phyloP scores from a whole-genome alignment of 495 filamentous ascomycete genomes.

The Penicillium paxilli region DNA sequence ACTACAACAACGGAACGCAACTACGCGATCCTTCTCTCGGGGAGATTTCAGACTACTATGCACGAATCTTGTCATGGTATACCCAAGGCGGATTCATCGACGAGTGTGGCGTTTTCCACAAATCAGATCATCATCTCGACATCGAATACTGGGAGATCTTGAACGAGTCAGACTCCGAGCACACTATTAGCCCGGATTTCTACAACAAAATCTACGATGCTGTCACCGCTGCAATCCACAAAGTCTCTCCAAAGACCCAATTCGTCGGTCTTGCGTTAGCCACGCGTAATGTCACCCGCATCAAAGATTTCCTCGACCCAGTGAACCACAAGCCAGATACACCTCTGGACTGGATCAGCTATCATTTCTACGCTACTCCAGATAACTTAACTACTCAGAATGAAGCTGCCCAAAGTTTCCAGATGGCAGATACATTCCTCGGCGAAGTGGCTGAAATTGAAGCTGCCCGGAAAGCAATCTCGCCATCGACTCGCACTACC shows the following conservation, averaged over 20 bases:
- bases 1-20: constrained; percentile 1
- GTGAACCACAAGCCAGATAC: constrained; percentile 2
- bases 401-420: constrained; percentile 3
- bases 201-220: constrained; percentile 8
- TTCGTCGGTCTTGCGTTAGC: constrained; percentile 8
- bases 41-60: neutral
- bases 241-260: constrained; percentile 4
- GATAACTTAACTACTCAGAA: neutral
- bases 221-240: constrained; percentile 1
- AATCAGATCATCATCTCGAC: constrained; percentile 1
- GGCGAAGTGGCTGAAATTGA: constrained; percentile 1
- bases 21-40: neutral
- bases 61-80: neutral
- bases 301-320: constrained; percentile 3
- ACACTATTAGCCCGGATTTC: constrained; percentile 1
- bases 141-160: constrained; percentile 5
- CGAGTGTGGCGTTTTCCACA: constrained; percentile 1
- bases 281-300: constrained; percentile 8
- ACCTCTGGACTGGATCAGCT: constrained; percentile 9
- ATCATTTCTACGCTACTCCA: constrained; percentile 1
- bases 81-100: constrained; percentile 1
- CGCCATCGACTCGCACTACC: neutral
- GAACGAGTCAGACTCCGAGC: constrained; percentile 6
- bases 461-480: neutral
- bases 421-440: constrained; percentile 1